Evolutionary conservation across 495 filamentous ascomycete species (phyloP), one percentile per base, ranked within the genome.

Genomic region (Xylaria scruposa): DNA sequence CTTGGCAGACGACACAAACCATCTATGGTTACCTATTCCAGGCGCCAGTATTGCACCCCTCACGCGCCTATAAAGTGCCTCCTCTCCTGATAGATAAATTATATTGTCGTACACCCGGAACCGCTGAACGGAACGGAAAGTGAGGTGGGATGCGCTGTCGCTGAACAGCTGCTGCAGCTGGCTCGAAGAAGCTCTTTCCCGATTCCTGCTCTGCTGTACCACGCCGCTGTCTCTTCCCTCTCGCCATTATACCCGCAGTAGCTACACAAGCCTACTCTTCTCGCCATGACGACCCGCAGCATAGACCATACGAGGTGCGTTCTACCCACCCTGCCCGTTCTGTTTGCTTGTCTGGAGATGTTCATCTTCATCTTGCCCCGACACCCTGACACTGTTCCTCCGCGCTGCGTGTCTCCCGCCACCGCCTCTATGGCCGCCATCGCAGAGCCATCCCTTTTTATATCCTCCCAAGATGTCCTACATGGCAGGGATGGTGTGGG

Each of bases 301-400:
- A 77, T 85, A 33, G 84, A 85, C 72, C 84, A 85, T 67, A 81
- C 82, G 58, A 85, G 81, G 84, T 85, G 59, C 70, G 76, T 77
- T 44, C 54, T 70, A 40, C 64, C 36, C 38, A 61, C 42, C 56
- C 31, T 13, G 44, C 29, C 36, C 12, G 31, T 17, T 44, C 24
- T 44, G 38, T 38, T 56, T 60, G 54, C 46, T 7, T 58, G 31
- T 64, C 63, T 63, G 49, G 13, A 31, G 7, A 36, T 51, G 53
- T 49, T 58, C 38, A 33, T 42, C 51, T 49, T 58, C 38, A 33
- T 42, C 51, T 42, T 64, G 12, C 47, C 12, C 24, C 51, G 29
- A 31, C 3, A 31, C 29, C 29, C 29, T 3, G 61, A 17, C 31
- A 31, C 61, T 56, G 31, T 31, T 46, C 47, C 47, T 56, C 21